Percentiles rank a stretch among this genome's conserved stretches.
phyloP scores from a whole-genome alignment of 805 yeast genomes.

The Pichia sporocuriosa region DNA sequence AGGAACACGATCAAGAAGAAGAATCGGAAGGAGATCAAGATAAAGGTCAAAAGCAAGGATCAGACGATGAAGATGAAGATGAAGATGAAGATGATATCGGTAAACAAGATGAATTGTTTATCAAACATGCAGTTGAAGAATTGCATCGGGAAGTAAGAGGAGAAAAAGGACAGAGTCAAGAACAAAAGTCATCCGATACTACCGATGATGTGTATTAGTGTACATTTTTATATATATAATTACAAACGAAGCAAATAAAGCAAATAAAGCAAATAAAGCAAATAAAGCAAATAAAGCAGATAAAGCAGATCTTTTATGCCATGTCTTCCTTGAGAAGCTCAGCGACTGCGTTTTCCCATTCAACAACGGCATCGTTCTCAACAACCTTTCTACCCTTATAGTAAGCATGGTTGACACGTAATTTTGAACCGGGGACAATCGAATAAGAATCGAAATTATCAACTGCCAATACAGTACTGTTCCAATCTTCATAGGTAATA shows the following conservation, averaged over 20 bases:
- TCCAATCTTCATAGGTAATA: conserved; percentile 74
- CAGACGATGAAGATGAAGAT: background rate
- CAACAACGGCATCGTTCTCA: conserved; percentile 40
- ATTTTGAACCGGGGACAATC: conserved; percentile 37
- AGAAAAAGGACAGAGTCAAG: too few relatives aligned
- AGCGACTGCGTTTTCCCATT: conserved; percentile 25
- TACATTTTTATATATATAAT: too few relatives aligned
- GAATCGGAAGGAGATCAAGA: conserved; percentile 1
- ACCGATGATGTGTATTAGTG: too few relatives aligned
- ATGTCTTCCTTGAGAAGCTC: too few relatives aligned
- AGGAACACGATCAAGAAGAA: conserved; percentile 2
- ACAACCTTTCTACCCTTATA: conserved; percentile 32
- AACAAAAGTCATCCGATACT: too few relatives aligned
- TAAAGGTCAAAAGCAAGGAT: background rate
- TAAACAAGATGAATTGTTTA: conserved; percentile 9
- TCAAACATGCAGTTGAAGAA: conserved; percentile 9
- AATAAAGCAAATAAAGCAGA: too few relatives aligned
- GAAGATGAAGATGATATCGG: background rate
- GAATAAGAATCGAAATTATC: conserved; percentile 76
- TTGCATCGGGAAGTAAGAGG: conserved; percentile 1
- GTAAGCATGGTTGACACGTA: conserved; percentile 68
- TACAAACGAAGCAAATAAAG: too few relatives aligned
- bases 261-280: too few relatives aligned
- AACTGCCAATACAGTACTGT: conserved; percentile 76
- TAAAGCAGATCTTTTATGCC: too few relatives aligned